Evolutionary conservation across 225 moss, liverwort and hornwort species (phyloP), one percentile per base, ranked within the genome.

Genomic region (Rhytidiadelphus loreus): DNA sequence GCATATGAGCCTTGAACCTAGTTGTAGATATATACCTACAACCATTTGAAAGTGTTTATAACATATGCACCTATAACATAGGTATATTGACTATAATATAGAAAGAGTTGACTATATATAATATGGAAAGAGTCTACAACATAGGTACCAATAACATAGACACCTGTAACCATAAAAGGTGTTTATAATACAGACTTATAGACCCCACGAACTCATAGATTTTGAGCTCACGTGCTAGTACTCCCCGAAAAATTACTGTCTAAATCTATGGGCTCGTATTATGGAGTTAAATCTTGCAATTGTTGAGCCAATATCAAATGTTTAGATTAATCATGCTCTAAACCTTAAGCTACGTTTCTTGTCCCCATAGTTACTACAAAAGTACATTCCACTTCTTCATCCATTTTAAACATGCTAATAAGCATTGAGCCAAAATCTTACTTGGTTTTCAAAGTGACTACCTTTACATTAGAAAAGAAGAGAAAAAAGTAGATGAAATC

Each of bases 401-500:
- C 30, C 7, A 30, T 46, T 30, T 7, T 73, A 46, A 72, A 29
- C 8, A 7, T 28, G 2, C 3, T 18, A 30, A 8, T 35, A 22
- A 52, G 3, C 3, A 32, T 21, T 33, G 33, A 75, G 0, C 4
- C 21, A 7, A 32, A 75, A 33, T 50, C 50, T 50, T 50, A 48
- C 12, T 0, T 32, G 0, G 0, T 20, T 50, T 12, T 21, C 0
- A 0, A 0, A 3, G 8, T 50, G 5, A 3, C 21, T 33, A 21
- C 7, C 5, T 21, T 7, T 7, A 12, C 7, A 12, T 2, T 19
- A 46, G 7, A 73, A 73, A 19, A 25, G 5, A 6, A 9, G 7
- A 18, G 0, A 17, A 19, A 32, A 22, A 30, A 32, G 2, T 7
- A 2, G 50, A 75, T 20, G 13, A 50, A 50, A 12, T 20, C 12